These are phyloP conservation scores for Gossypium gossypioides DNA, from an alignment of 441 rosid genomes.

Conservation along the genomic window DNA sequence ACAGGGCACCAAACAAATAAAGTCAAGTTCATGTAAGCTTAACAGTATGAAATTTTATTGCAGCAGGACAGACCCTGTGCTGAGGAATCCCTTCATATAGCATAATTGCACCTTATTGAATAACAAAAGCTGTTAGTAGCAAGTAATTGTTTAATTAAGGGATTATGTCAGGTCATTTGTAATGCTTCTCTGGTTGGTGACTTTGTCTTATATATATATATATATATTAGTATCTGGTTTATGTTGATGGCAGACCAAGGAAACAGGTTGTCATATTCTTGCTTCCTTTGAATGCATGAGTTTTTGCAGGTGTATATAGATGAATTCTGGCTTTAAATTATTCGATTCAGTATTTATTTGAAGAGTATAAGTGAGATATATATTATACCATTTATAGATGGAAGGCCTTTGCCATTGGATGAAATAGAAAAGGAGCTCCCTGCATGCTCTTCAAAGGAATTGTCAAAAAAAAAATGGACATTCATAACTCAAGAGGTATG, in stretches of 20 bases:
- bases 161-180: not conserved
- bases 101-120: not conserved
- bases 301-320: not conserved
- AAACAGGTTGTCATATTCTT: not conserved
- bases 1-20: not conserved
- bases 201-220: not conserved
- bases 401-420: constrained; percentile 44
- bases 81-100: not conserved
- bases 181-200: not conserved
- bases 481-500: constrained; percentile 71
- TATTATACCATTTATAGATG: constrained; percentile 29
- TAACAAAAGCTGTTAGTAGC: not conserved
- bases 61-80: not conserved
- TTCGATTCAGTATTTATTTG: not conserved
- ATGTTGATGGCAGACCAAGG: not conserved
- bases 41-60: not conserved
- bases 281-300: not conserved
- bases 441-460: constrained; percentile 44
- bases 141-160: not conserved
- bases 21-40: not conserved
- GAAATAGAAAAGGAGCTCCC: constrained; percentile 69
- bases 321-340: not conserved
- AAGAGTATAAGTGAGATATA: not conserved
- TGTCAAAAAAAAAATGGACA: constrained; percentile 64
- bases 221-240: not conserved